Conservation (phyloP, 768 basidiomycete species). For the Chalciporus pseudorubinellus region DNA sequence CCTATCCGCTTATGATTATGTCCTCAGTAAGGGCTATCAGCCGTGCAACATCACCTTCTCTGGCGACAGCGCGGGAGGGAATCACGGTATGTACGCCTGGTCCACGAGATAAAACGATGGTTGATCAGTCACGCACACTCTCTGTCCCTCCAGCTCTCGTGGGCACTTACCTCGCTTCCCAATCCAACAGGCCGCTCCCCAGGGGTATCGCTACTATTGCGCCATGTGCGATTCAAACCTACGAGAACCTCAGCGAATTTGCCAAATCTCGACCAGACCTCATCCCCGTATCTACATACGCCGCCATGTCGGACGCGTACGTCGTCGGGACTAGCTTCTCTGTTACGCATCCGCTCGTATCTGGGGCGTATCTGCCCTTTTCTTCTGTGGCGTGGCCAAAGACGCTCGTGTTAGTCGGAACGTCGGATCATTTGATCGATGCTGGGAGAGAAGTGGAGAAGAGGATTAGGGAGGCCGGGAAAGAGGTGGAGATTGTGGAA, state of each 20-base stretch:
- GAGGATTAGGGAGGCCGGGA: neutral
- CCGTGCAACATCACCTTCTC: slow-evolving; percentile 12
- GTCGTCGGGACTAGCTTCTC: slow-evolving; percentile 3
- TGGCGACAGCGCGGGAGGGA: slow-evolving; percentile 20
- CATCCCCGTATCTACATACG: neutral
- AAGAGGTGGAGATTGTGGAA: slow-evolving; percentile 12
- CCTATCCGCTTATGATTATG: slow-evolving; percentile 14
- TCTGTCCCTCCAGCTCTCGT: slow-evolving; percentile 5
- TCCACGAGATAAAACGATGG: neutral
- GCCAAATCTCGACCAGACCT: slow-evolving; percentile 1
- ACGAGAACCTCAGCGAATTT: neutral
- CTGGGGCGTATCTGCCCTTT: slow-evolving; percentile 8
- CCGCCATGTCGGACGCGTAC: neutral
- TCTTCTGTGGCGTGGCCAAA: slow-evolving; percentile 7
- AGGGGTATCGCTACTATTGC: slow-evolving; percentile 56
- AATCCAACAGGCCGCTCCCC: slow-evolving; percentile 51
- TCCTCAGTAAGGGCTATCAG: slow-evolving; percentile 10
- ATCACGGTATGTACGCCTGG: slow-evolving; percentile 4
- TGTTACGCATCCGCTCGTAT: slow-evolving; percentile 6
- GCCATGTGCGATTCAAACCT: slow-evolving; percentile 33
- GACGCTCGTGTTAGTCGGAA: slow-evolving; percentile 14
- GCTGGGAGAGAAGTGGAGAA: neutral
- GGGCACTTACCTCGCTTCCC: slow-evolving; percentile 36
- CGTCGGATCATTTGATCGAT: slow-evolving; percentile 10
- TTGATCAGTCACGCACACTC: neutral